Evolutionary conservation across 768 basidiomycete species (phyloP), one percentile per base, ranked within the genome.

Genomic region (Suillus variegatus): DNA sequence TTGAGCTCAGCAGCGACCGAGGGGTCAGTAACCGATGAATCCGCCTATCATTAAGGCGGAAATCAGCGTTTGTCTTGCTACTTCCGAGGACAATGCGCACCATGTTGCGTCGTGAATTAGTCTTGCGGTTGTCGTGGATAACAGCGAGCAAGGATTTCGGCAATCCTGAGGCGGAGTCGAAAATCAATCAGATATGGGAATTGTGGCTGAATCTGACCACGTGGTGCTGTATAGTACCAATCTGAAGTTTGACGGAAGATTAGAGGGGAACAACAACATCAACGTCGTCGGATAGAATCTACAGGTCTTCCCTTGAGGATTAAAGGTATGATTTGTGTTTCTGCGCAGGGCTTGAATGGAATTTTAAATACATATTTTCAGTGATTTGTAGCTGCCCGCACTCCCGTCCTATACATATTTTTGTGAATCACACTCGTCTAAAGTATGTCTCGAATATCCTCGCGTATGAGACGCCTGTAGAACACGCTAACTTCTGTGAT

Each of bases 301-400:
- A 88, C 92, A 92, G 87, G 91, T 95, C 93, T 86, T 94, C 93
- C 92, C 83, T 82, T 68, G 84, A 76, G 93, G 93, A 94, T 94
- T 94, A 94, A 95, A 78, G 89, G 80, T 81, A 60, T 61, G 71
- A 62, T 47, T 36, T 14, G 4, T 49, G 35, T 40, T 46, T 28
- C 2, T 20, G 54, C 25, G 14, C 28, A 1, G 13, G 12, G 36
- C 20, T 36, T 0, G 10, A 63, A 18, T n/a, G 2, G 14, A 32
- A 18, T 25, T 13, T 62, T 38, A 4, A 64, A 35, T 44, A 52
- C 22, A 40, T 7, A 46, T 76, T 73, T 62, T 22, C 75, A 91
- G 93, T 86, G 93, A 95, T 94, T 92, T 92, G 92, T 92, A 91
- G 93, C 93, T 95, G 87, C 87, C 77, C 89, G 86, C 83, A 79